These are phyloP conservation scores for Mycena haematopus DNA, from an alignment of 768 basidiomycete species.

Conservation along the genomic window DNA sequence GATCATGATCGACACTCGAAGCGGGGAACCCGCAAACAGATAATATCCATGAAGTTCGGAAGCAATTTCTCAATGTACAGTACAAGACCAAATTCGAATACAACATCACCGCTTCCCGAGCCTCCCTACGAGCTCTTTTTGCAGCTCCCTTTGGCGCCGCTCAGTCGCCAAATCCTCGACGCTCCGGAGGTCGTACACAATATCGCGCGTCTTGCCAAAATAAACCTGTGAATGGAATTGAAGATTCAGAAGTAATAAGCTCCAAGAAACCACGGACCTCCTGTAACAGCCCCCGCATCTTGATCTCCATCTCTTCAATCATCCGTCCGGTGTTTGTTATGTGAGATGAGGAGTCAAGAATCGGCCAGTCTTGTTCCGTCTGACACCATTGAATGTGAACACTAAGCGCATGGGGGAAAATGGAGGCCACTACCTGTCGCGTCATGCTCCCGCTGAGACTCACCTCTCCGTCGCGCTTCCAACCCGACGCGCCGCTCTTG, in stretches of 20 bases:
- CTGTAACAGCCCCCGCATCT: constrained; percentile 94
- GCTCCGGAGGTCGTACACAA: constrained; percentile 91
- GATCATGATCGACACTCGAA: constrained; percentile 18
- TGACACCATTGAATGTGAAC: constrained; percentile 38
- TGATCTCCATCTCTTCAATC: constrained; percentile 99
- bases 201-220: constrained; percentile 96
- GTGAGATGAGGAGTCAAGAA: constrained; percentile 83
- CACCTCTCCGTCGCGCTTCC: constrained; percentile 76
- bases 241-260: constrained; percentile 6
- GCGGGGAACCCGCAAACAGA: constrained; percentile 3
- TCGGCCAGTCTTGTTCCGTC: constrained; percentile 87
- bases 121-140: constrained; percentile 79
- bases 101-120: constrained; percentile 64
- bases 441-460: constrained; percentile 96
- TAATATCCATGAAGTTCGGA: constrained; percentile 9
- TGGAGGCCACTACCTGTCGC: constrained; percentile 69
- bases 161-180: constrained; percentile 85
- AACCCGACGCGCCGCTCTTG: constrained; percentile 45
- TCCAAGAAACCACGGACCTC: constrained; percentile 58
- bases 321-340: constrained; percentile 93
- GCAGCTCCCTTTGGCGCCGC: constrained; percentile 80
- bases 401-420: constrained; percentile 1
- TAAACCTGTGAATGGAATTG: constrained; percentile 74
- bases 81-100: constrained; percentile 2
- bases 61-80: constrained; percentile 12